Evolutionary conservation across 306 rosid species (phyloP), one percentile per base, ranked within the genome.

Genomic region (Abrus precatorius): DNA sequence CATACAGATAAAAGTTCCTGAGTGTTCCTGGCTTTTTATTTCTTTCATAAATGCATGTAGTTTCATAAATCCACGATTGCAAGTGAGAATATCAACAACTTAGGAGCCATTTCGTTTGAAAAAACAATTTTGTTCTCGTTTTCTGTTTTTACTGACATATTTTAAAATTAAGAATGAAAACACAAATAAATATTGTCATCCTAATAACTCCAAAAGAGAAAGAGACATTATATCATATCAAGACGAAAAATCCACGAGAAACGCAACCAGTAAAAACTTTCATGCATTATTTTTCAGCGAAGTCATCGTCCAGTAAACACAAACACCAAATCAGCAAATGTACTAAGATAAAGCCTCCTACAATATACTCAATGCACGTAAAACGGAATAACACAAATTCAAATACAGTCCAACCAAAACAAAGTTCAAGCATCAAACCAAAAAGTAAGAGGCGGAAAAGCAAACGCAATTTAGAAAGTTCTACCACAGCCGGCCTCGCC

Each of bases 401-500:
- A 65, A 65, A 65, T 8, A 9, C 13, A 65, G 20, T 41, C 59
- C 69, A 49, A 55, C 27, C 44, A 13, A 50, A 14, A 72, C 13
- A 36, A 57, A 77, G 53, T 53, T 32, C 28, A 52, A 5, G 62
- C n/a, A 27, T 4, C 2, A 60, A 61, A 76, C 48, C 11, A 28
- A 41, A 33, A 54, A 1, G 6, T 5, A 69, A 49, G n/a, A 28
- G 2, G 30, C 40, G 13, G 20, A 48, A 27, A 14, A 70, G 9
- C 9, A 13, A 36, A 6, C 8, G 64, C 20, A 69, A 64, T 78
- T 13, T 7, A 57, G 28, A 11, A 6, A 3, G 29, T 9, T 76
- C 12, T 81, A 92, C 98, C 98, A 68, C 98, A 92, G 61, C 98
- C 98, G 72, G 98, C 70, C 54, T 94, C 98, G 41, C 98, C 98